phyloP scores from a whole-genome alignment of 768 basidiomycete genomes.

The Lanmaoa rubissima region DNA sequence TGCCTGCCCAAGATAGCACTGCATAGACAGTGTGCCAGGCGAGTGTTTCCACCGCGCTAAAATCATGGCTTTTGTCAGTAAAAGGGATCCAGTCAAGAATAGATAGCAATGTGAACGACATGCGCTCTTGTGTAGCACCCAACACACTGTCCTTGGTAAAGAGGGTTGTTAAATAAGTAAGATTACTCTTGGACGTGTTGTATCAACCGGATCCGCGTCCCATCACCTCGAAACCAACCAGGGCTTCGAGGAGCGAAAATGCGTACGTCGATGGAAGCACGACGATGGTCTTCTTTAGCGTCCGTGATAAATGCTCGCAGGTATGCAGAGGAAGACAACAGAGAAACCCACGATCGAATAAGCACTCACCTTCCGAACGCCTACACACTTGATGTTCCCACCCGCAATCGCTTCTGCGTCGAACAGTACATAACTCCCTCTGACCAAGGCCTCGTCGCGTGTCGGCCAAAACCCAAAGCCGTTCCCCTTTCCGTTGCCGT shows the following conservation, averaged over 20 bases:
- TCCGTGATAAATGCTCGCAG: slow-evolving; percentile 40
- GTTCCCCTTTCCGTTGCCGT: slow-evolving; percentile 20
- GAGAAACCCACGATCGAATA: too few relatives aligned
- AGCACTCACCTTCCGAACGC: too few relatives aligned
- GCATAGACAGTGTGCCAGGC: slow-evolving; percentile 70
- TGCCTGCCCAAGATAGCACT: slow-evolving; percentile 79
- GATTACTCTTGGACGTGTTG: slow-evolving; percentile 82
- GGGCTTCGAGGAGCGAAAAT: slow-evolving; percentile 48
- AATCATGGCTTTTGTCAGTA: slow-evolving; percentile 9
- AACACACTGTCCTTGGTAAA: slow-evolving; percentile 61
- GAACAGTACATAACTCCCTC: slow-evolving; percentile 86
- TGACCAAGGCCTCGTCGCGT: slow-evolving; percentile 72
- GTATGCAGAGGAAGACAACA: background rate
- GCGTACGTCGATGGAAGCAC: slow-evolving; percentile 58
- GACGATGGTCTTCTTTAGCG: slow-evolving; percentile 93
- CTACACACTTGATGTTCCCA: too few relatives aligned
- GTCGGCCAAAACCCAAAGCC: slow-evolving; percentile 76
- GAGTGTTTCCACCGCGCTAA: slow-evolving; percentile 64
- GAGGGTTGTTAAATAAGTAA: slow-evolving; percentile 82
- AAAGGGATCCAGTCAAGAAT: slow-evolving; percentile 16
- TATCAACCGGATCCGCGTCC: slow-evolving; percentile 57
- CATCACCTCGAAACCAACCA: slow-evolving; percentile 44
- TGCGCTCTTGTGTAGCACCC: slow-evolving; percentile 86
- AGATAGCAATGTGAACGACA: background rate
- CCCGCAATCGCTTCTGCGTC: slow-evolving; percentile 55